These are phyloP conservation scores for Lavandula angustifolia DNA, from an alignment of 257 asterid genomes.

Conservation along the genomic window DNA sequence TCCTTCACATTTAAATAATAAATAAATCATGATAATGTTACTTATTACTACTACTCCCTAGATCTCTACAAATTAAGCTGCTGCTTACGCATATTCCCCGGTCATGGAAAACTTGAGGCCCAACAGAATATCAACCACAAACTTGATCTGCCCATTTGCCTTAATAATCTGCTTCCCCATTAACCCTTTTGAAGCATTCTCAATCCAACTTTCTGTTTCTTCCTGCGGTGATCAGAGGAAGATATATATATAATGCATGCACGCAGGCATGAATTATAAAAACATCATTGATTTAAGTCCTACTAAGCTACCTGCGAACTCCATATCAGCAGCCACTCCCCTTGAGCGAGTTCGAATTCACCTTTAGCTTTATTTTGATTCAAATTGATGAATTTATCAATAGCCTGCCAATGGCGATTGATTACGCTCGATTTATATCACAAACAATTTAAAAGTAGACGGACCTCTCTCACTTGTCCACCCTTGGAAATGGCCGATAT, in stretches of 20 bases:
- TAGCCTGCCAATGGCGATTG: conserved; percentile 54
- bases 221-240: conserved; percentile 48
- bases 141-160: conserved; percentile 68
- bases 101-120: conserved; percentile 88
- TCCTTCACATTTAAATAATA: conserved; percentile 40
- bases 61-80: too few relatives aligned
- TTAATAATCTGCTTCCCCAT: conserved; percentile 89
- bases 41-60: too few relatives aligned
- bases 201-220: conserved; percentile 93
- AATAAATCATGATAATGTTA: not conserved
- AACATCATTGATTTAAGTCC: too few relatives aligned
- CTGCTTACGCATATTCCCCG: conserved; percentile 77
- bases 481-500: conserved; percentile 63
- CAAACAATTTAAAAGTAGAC: conserved; percentile 1
- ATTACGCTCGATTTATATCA: too few relatives aligned
- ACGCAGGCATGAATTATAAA: too few relatives aligned
- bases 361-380: conserved; percentile 39
- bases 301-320: conserved; percentile 92
- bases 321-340: conserved; percentile 95
- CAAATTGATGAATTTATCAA: conserved; percentile 52
- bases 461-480: conserved; percentile 62
- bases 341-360: conserved; percentile 70
- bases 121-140: conserved; percentile 61
- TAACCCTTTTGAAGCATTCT: conserved; percentile 90
- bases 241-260: too few relatives aligned